A percentile compares a stretch with the other conserved stretches of the same genome.
Evolutionary conservation across 129 eudicot species (phyloP).

Genomic region (Flaveria brownii): DNA sequence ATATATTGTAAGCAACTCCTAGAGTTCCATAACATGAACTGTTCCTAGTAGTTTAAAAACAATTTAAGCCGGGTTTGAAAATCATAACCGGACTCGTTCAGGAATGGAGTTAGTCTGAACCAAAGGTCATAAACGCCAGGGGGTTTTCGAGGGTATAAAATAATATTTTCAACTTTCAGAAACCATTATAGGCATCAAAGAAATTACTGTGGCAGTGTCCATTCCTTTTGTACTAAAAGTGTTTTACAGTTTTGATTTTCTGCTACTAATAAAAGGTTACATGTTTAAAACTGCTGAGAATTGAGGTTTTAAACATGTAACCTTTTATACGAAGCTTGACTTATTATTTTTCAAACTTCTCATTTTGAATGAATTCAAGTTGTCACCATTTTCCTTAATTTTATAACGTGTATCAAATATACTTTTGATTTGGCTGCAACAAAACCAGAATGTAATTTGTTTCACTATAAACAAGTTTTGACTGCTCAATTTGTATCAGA

Average conservation of each 20-base stretch:
- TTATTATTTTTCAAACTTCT: neutral
- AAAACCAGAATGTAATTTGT: neutral
- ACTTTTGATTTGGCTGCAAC: neutral
- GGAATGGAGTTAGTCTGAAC: conserved; percentile 1
- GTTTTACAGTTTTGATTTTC: neutral
- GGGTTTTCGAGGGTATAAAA: neutral
- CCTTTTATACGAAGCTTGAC: neutral
- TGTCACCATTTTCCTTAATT: neutral
- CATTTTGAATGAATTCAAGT: neutral
- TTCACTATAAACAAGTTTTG: neutral
- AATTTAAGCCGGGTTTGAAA: neutral
- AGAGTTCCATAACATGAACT: neutral
- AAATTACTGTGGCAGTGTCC: neutral
- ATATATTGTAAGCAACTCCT: neutral
- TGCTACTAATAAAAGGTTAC: neutral
- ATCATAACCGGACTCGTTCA: neutral
- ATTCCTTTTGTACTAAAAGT: neutral
- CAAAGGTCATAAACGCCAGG: neutral
- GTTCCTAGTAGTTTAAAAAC: neutral
- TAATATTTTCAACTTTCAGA: neutral
- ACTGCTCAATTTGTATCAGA: neutral
- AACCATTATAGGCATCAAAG: neutral
- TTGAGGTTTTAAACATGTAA: neutral
- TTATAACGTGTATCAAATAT: neutral
- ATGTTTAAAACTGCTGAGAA: too few species aligned